Percentiles rank a stretch among this genome's conserved stretches.
Conservation (phyloP, 108 stramenopile genomes). For the Nitzschia inconspicua region DNA sequence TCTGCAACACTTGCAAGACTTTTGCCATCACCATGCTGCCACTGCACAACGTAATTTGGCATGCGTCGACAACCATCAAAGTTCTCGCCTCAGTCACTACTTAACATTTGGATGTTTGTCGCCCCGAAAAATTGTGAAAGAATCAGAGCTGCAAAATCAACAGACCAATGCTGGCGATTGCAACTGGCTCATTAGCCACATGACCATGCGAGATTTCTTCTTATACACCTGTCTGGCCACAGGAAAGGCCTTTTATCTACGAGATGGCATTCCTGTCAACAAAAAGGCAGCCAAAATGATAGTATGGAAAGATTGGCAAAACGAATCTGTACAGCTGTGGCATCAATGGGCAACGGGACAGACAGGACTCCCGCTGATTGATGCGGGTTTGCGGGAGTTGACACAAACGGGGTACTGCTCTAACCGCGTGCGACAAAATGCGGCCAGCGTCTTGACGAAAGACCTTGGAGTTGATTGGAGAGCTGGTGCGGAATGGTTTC, state of each 20-base stretch:
- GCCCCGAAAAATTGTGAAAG: constrained; percentile 45
- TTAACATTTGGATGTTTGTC: constrained; percentile 55
- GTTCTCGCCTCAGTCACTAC: constrained; percentile 38
- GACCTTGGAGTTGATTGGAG: constrained; percentile 89
- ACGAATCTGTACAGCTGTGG: constrained; percentile 10
- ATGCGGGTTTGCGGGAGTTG: constrained; percentile 91
- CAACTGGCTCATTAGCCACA: constrained; percentile 56
- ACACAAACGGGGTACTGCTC: constrained; percentile 82
- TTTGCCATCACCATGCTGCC: constrained; percentile 41
- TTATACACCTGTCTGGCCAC: constrained; percentile 47
- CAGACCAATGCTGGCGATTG: constrained; percentile 9
- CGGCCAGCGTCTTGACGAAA: constrained; percentile 80
- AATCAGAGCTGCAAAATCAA: constrained; percentile 24
- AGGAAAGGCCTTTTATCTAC: constrained; percentile 24
- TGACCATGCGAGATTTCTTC: constrained; percentile 78
- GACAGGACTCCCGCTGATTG: constrained; percentile 86
- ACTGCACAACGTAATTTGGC: constrained; percentile 51
- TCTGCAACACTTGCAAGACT: constrained; percentile 33
- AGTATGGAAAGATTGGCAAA: background rate
- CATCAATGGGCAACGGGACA: constrained; percentile 58
- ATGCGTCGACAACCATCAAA: constrained; percentile 49
- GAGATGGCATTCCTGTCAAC: constrained; percentile 33
- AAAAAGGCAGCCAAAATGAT: constrained; percentile 7
- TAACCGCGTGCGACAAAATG: constrained; percentile 90
- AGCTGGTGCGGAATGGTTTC: constrained; percentile 84